Base-by-base conservation (phyloP, 768 basidiomycete species). In the Mycena metata region DNA sequence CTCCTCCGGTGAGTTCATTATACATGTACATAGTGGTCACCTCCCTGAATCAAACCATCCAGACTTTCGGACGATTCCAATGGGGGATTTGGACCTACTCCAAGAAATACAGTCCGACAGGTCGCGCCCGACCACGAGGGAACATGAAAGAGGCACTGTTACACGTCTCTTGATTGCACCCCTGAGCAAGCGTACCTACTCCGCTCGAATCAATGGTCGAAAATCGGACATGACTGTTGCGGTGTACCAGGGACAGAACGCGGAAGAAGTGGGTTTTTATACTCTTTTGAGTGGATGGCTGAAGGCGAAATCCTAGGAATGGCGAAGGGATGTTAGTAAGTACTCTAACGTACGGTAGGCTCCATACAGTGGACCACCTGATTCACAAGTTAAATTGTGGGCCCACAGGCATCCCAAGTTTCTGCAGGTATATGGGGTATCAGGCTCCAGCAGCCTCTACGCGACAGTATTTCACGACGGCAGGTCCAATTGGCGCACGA, bases 401-500 rank as follows among this genome's bases (percentile, higher is more conserved):
- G 39, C 39, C 30, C 23, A 33, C 24, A 52, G 60, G 3, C 63
- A 64, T 42, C 55, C 55, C 2, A 64, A 57, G n/a, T 64, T 62
- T 17, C 50, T 62, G 5, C 60, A 57, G 23, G 63, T 64, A 2
- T 56, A 64, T 35, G 54, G 63, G 7, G 49, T 57, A 9, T 39
- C 50, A 26, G 60, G 39, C 19, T 42, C 49, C 4, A 42, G 23
- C 17, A 52, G 35, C 13, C 60, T 62, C 23, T 62, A 62, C 13
- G 60, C 60, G 2, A 62, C 60, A 16, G 60, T 62, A 21, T 62
- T 62, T 36, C 60, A 62, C 30, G 60, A 62, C 13, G 60, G 60
- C 26, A 12, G 13, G 50, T 42, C 9, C 21, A 13, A 12, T 35
- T 51, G 3, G 1, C 17, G 11, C 6, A 12, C 4, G 9, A 10